These are phyloP conservation scores for Mycena olivaceomarginata DNA, from an alignment of 768 basidiomycete species.

Conservation along the genomic window DNA sequence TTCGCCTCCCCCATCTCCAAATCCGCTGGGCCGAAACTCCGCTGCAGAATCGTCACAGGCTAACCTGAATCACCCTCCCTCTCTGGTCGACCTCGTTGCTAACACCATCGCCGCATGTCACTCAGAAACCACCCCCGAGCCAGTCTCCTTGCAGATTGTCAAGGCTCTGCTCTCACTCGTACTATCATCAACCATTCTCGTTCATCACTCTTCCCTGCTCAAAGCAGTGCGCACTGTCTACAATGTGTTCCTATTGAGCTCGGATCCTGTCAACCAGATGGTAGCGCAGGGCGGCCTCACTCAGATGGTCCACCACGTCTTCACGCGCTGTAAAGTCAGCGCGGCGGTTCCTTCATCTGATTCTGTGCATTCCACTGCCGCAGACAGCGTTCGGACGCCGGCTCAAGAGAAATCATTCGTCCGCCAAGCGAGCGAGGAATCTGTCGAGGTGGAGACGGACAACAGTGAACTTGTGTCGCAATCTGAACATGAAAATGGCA, in stretches of 20 bases:
- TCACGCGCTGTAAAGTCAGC: constrained; percentile 82
- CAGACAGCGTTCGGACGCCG: constrained; percentile 42
- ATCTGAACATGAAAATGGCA: constrained; percentile 30
- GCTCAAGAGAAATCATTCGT: background rate
- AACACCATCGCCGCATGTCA: constrained; percentile 96
- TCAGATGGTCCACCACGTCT: constrained; percentile 98
- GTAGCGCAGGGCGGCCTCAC: constrained; percentile 98
- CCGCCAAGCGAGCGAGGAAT: constrained; percentile 40
- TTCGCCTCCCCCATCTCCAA: constrained; percentile 89
- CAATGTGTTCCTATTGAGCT: constrained; percentile 95
- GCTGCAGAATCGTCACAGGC: constrained; percentile 67
- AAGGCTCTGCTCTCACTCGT: constrained; percentile 95
- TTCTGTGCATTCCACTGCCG: constrained; percentile 41
- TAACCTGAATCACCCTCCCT: constrained; percentile 71
- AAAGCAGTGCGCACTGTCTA: constrained; percentile 99
- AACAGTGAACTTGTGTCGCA: constrained; percentile 13
- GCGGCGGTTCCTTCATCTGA: constrained; percentile 47
- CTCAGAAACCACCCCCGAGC: constrained; percentile 89
- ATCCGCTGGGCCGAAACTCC: constrained; percentile 62
- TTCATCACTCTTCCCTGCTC: constrained; percentile 96
- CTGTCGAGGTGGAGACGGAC: constrained; percentile 21
- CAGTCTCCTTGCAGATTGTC: constrained; percentile 97
- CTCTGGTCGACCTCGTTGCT: constrained; percentile 94
- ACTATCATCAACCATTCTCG: constrained; percentile 88
- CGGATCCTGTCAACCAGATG: constrained; percentile 95